Evolutionary conservation across 2,329 filamentous ascomycete genomes (phyloP), one percentile per base, ranked within the genome.

Genomic region (Neoscytalidium dimidiatum): DNA sequence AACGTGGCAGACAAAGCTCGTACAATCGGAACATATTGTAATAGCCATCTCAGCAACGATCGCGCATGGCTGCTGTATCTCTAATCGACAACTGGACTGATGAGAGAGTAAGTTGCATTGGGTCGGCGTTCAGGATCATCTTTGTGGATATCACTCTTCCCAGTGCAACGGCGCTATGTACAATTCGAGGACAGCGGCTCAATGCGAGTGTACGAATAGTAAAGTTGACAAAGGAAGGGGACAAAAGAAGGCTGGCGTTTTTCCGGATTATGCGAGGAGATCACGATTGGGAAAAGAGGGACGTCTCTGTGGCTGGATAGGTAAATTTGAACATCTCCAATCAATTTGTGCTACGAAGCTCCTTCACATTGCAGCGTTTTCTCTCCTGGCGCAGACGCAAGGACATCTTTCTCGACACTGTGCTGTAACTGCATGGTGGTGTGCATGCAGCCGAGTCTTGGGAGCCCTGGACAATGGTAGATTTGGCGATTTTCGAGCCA

Each of bases 401-500:
- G 38, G 11, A 14, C 26, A 21, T 35, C n/a, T 19, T 35, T 2
- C 14, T 29, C 23, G 26, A 7, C 43, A 41, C 46, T 60, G 56
- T 46, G 46, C 56, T 46, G 9, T 46, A 38, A 14, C 31, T 56
- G 2, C 28, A 9, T 26, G 4, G 33, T 21, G 56, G 46, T 33
- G 41, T 28, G 46, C 56, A 19, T 31, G 5, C 41, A 17, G 4
- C 29, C n/a, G n/a, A n/a, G 38, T 19, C 8, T 6, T 46, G n/a
- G 9, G 14, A 19, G 56, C 38, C 41, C 23, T 14, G n/a, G 7
- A n/a, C 1, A 6, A 60, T 46, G 26, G 17, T n/a, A 60, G 38
- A 60, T 60, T 41, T 60, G 56, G n/a, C 33, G 41, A 60, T 57
- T 14, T n/a, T 23, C n/a, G 52, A 13, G 52, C 43, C 46, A 60